These are phyloP conservation scores for Ramaria sp. DNA, from an alignment of 768 basidiomycete genomes.

Conservation along the genomic window DNA sequence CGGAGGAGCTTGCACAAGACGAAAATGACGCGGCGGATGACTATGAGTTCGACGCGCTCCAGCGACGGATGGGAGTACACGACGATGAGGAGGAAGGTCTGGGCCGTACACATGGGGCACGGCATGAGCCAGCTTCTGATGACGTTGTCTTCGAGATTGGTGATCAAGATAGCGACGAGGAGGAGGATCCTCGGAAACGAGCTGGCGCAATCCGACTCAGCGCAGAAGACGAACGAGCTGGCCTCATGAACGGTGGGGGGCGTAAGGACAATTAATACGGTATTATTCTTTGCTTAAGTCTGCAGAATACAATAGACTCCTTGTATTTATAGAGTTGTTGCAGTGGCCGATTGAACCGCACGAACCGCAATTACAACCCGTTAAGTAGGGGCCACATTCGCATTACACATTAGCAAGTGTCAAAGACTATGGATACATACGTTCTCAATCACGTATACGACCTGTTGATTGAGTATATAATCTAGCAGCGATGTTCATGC, in stretches of 20 bases:
- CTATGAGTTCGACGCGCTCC: slow-evolving; percentile 75
- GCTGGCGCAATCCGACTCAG: slow-evolving; percentile 24
- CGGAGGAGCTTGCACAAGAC: slow-evolving; percentile 91
- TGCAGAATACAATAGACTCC: not conserved
- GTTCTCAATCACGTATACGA: slow-evolving; percentile 56
- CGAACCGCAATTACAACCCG: not conserved
- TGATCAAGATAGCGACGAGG: slow-evolving; percentile 67
- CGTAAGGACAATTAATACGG: slow-evolving; percentile 24
- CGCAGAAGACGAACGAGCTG: slow-evolving; percentile 51
- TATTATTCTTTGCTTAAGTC: not conserved
- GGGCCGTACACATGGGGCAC: slow-evolving; percentile 53
- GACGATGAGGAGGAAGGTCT: slow-evolving; percentile 57
- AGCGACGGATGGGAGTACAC: slow-evolving; percentile 39
- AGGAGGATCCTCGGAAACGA: slow-evolving; percentile 38
- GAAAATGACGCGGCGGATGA: slow-evolving; percentile 86
- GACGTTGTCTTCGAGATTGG: slow-evolving; percentile 90
- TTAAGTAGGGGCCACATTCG: too few relatives aligned
- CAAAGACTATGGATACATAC: slow-evolving; percentile 1
- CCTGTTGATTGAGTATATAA: slow-evolving; percentile 82
- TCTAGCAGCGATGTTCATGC: slow-evolving; percentile 90
- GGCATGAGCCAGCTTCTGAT: slow-evolving; percentile 34
- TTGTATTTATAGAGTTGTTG: not conserved
- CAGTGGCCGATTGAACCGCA: not conserved
- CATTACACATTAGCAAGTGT: too few relatives aligned
- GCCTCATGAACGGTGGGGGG: slow-evolving; percentile 43